A percentile compares a stretch with the other conserved stretches of the same genome.
phyloP scores from a whole-genome alignment of 2,329 filamentous ascomycete species.

The Geosmithia morbida region DNA sequence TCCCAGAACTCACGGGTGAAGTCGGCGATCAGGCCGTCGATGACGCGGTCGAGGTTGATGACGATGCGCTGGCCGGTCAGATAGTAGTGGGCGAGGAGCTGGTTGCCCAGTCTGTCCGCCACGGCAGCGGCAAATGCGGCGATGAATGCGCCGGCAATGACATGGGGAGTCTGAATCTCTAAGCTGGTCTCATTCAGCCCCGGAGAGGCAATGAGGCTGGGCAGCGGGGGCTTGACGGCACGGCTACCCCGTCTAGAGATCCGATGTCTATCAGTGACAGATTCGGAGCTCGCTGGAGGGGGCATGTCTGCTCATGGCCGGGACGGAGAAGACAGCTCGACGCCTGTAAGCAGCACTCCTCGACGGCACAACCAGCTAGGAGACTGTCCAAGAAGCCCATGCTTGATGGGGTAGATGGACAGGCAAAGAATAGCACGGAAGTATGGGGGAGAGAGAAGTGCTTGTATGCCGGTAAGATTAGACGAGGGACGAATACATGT shows the following conservation, averaged over 20 bases:
- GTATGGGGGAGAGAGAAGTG: background rate
- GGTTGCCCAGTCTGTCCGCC: slow-evolving; percentile 18
- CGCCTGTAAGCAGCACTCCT: background rate
- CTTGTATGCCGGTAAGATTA: background rate
- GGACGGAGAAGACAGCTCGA: background rate
- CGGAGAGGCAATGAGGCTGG: slow-evolving; percentile 11
- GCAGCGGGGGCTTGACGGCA: slow-evolving; percentile 18
- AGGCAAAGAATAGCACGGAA: background rate
- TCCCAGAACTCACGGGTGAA: slow-evolving; percentile 19
- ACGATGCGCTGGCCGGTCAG: slow-evolving; percentile 14
- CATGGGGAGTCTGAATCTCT: slow-evolving; percentile 18
- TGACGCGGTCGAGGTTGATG: slow-evolving; percentile 18
- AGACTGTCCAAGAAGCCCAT: background rate
- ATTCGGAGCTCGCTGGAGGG: slow-evolving; percentile 12
- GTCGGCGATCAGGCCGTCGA: slow-evolving; percentile 17
- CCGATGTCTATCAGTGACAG: slow-evolving; percentile 8
- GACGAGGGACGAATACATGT: background rate
- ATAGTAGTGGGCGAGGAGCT: slow-evolving; percentile 22
- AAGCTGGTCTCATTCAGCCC: slow-evolving; percentile 6
- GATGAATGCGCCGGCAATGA: slow-evolving; percentile 18
- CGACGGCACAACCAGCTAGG: background rate
- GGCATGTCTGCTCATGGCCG: slow-evolving; percentile 14
- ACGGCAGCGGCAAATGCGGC: slow-evolving; percentile 19
- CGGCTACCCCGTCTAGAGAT: slow-evolving; percentile 1
- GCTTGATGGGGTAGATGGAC: background rate